Evolutionary conservation across 179 eudicot species (phyloP).

Genomic region (Vitellaria paradoxa): DNA sequence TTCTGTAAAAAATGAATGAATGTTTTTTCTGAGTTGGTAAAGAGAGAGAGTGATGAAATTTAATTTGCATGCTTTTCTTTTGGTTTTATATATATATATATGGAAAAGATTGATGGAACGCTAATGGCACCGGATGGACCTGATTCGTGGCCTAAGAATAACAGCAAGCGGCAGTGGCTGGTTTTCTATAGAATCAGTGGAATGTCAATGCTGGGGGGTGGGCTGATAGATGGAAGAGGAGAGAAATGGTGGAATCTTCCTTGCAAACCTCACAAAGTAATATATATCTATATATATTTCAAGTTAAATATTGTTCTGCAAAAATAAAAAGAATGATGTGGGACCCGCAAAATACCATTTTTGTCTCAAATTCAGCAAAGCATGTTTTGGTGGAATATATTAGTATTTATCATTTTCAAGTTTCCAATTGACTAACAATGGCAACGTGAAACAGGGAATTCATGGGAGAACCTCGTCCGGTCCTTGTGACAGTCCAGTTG

Average conservation of each 20-base stretch:
- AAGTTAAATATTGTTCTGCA: background rate
- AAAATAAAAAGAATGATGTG: background rate
- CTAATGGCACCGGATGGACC: conserved; percentile 91
- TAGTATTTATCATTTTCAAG: background rate
- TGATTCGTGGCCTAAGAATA: conserved; percentile 59
- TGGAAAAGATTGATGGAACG: conserved; percentile 66
- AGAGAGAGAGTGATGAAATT: background rate
- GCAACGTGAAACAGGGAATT: conserved; percentile 44
- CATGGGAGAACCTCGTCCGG: conserved; percentile 63
- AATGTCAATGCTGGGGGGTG: conserved; percentile 67
- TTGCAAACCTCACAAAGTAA: conserved; percentile 92
- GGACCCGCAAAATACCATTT: background rate
- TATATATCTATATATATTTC: background rate
- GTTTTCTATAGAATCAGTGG: conserved; percentile 65
- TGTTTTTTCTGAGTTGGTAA: background rate
- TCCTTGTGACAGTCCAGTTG: conserved; percentile 90
- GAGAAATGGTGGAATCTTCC: conserved; percentile 93
- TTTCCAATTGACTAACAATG: background rate
- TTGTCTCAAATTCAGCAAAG: too few species aligned
- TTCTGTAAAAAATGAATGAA: background rate
- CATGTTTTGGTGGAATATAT: background rate
- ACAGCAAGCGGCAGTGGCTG: conserved; percentile 76
- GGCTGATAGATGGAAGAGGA: conserved; percentile 84
- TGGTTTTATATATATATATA: background rate
- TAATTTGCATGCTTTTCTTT: background rate